Conservation (phyloP, 768 basidiomycete genomes). For the Russula sp. region DNA sequence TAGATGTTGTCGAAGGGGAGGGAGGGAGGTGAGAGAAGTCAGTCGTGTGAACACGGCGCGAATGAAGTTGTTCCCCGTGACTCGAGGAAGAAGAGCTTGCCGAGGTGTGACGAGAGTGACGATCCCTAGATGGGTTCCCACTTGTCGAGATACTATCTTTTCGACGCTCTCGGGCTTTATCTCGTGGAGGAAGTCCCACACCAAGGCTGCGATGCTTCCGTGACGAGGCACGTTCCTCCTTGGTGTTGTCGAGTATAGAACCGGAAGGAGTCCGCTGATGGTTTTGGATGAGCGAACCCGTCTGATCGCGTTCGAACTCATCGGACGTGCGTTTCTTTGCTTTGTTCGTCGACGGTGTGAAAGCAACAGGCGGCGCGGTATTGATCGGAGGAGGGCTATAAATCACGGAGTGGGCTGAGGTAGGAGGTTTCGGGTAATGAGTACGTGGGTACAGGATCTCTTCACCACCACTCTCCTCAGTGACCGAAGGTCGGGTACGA, state of each 20-base stretch:
- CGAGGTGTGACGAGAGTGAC: constrained; percentile 61
- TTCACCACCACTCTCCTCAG: constrained; percentile 84
- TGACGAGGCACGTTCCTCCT: constrained; percentile 13
- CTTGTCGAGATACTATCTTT: constrained; percentile 28
- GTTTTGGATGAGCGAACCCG: constrained; percentile 19
- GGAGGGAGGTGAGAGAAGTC: constrained; percentile 90
- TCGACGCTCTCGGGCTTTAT: constrained; percentile 42
- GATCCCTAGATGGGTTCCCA: constrained; percentile 19
- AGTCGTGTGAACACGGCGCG: constrained; percentile 57
- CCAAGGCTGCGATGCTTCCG: constrained; percentile 23
- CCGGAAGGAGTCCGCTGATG: constrained; percentile 19
- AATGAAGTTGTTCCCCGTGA: constrained; percentile 39
- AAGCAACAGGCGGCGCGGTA: constrained; percentile 16
- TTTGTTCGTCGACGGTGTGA: constrained; percentile 19
- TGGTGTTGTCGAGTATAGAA: constrained; percentile 38
- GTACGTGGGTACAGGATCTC: constrained; percentile 81
- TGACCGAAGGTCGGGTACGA: constrained; percentile 55
- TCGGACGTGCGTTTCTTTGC: constrained; percentile 29
- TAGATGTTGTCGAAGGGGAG: constrained; percentile 84
- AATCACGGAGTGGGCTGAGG: not conserved
- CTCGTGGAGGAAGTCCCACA: constrained; percentile 28
- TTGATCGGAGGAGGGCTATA: not conserved
- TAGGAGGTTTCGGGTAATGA: constrained; percentile 15
- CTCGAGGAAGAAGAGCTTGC: constrained; percentile 61
- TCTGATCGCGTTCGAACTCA: constrained; percentile 28